Evolutionary conservation across 306 rosid genomes (phyloP).

Genomic region (Argentina anserina): DNA sequence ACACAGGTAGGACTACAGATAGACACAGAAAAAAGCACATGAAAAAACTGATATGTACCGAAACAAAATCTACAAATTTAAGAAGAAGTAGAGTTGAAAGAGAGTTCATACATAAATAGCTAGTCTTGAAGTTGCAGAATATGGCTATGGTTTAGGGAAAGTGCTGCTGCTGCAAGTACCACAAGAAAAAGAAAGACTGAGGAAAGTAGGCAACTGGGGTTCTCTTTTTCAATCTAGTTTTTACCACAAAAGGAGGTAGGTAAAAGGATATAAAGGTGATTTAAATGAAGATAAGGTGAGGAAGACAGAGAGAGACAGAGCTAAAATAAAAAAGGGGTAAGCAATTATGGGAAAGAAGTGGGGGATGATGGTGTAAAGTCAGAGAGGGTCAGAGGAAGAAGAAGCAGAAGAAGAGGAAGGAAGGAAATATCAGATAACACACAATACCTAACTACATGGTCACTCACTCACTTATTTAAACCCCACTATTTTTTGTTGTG

Average conservation of each 20-base stretch:
- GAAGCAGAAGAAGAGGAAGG: background rate
- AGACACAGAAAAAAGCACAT: background rate
- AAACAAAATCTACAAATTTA: slow-evolving; percentile 17
- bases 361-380: slow-evolving; percentile 42
- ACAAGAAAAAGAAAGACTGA: slow-evolving; percentile 26
- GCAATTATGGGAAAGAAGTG: slow-evolving; percentile 33
- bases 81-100: slow-evolving; percentile 25
- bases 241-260: slow-evolving; percentile 34
- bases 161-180: slow-evolving; percentile 18
- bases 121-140: slow-evolving; percentile 28
- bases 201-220: slow-evolving; percentile 21
- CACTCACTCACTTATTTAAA: background rate
- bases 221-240: slow-evolving; percentile 20
- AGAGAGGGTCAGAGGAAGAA: slow-evolving; percentile 15
- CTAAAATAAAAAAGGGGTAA: slow-evolving; percentile 7
- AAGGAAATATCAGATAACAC: slow-evolving; percentile 1
- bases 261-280: slow-evolving; percentile 32
- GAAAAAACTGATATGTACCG: background rate
- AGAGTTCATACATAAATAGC: slow-evolving; percentile 39
- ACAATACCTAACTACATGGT: background rate
- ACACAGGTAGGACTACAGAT: background rate
- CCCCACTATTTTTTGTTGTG: slow-evolving; percentile 21
- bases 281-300: slow-evolving; percentile 35
- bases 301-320: slow-evolving; percentile 24
- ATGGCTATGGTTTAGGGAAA: slow-evolving; percentile 16